Percentiles rank a stretch among this genome's conserved stretches.
Evolutionary conservation across 257 asterid species (phyloP).

Genomic region (Nicotiana noctiflora): DNA sequence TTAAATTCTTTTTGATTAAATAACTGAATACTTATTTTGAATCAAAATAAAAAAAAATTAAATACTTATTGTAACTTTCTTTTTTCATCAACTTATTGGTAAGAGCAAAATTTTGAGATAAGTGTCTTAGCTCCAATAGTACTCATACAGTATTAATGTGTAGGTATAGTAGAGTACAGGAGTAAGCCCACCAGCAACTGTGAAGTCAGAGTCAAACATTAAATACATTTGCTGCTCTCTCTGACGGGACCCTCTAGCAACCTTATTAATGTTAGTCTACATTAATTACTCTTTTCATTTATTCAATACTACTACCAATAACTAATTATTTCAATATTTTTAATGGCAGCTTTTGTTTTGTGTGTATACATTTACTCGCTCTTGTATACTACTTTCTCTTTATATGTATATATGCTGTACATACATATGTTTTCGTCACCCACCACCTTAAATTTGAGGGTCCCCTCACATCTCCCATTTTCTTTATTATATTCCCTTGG

Average conservation of each 20-base stretch:
- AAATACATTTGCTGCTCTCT: neutral
- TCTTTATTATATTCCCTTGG: neutral
- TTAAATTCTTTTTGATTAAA: too few species aligned
- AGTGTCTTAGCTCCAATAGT: neutral
- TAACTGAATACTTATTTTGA: too few species aligned
- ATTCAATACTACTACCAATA: neutral
- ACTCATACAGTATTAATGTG: neutral
- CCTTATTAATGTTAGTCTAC: neutral
- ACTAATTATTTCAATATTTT: neutral
- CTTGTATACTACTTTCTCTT: neutral
- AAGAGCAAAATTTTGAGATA: neutral
- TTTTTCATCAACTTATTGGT: neutral
- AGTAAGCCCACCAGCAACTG: neutral
- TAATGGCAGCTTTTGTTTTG: neutral
- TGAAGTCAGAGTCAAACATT: conserved; percentile 3
- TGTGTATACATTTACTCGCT: conserved; percentile 1
- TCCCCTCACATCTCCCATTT: neutral
- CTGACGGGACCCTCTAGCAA: neutral
- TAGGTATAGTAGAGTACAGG: neutral
- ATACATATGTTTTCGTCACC: neutral
- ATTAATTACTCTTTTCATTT: neutral
- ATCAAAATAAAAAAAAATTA: too few species aligned
- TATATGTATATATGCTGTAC: neutral
- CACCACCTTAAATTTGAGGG: conserved; percentile 7
- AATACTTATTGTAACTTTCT: too few species aligned